Percentiles rank a stretch among this genome's conserved stretches.
These are phyloP conservation scores for Physaria fendleri DNA, from an alignment of 345 rosid genomes.

Conservation along the genomic window DNA sequence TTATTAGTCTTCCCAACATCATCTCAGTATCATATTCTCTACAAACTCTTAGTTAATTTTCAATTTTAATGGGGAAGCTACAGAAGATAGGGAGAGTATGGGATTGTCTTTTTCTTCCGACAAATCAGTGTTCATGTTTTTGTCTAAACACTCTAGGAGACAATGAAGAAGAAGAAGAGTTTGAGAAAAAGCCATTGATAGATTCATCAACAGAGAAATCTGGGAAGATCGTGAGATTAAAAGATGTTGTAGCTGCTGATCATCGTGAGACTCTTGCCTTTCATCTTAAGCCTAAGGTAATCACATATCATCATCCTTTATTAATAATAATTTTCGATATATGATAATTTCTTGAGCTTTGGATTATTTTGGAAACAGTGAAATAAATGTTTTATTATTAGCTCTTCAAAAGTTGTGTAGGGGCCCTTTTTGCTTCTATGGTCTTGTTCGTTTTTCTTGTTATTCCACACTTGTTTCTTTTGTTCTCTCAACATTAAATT, in stretches of 20 bases:
- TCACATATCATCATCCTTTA: neutral
- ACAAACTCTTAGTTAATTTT: neutral
- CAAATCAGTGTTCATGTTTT: slow-evolving; percentile 53
- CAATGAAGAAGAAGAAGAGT: slow-evolving; percentile 34
- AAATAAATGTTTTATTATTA: slow-evolving; percentile 16
- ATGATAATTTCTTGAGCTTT: slow-evolving; percentile 20
- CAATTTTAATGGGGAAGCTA: slow-evolving; percentile 44
- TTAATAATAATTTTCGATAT: neutral
- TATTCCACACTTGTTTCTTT: slow-evolving; percentile 9
- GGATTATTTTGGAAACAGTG: slow-evolving; percentile 14
- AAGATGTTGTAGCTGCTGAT: slow-evolving; percentile 53
- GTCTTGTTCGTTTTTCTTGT: slow-evolving; percentile 22
- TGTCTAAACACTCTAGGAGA: slow-evolving; percentile 43
- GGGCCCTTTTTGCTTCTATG: slow-evolving; percentile 5
- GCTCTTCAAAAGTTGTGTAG: slow-evolving; percentile 16
- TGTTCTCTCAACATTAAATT: neutral
- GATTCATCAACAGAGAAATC: slow-evolving; percentile 32
- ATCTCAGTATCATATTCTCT: slow-evolving; percentile 2
- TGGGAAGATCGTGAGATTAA: slow-evolving; percentile 39
- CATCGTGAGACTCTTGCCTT: slow-evolving; percentile 67
- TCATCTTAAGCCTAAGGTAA: slow-evolving; percentile 85
- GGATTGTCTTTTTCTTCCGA: slow-evolving; percentile 42
- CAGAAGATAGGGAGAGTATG: slow-evolving; percentile 43
- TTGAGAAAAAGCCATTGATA: slow-evolving; percentile 45
- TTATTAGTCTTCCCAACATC: slow-evolving; percentile 1